These are phyloP conservation scores for Tremellales sp. DNA, from an alignment of 1,284 basidiomycete genomes.

Conservation along the genomic window DNA sequence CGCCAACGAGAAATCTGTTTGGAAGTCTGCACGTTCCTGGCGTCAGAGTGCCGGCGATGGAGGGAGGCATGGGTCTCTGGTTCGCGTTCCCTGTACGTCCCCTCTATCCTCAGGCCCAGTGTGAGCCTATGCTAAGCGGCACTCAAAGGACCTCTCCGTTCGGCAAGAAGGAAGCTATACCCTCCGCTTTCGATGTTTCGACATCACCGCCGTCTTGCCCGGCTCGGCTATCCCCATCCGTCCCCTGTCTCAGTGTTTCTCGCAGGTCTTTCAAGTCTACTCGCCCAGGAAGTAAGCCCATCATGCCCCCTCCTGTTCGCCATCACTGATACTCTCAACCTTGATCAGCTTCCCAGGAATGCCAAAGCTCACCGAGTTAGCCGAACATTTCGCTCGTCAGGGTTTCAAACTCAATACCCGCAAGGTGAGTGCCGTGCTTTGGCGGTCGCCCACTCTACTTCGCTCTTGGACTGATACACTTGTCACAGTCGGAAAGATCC, in stretches of 20 bases:
- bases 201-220: constrained; percentile 25
- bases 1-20: constrained; percentile 27
- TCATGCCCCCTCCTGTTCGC: not conserved
- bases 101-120: not conserved
- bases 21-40: constrained; percentile 39
- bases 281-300: constrained; percentile 39
- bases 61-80: constrained; percentile 39
- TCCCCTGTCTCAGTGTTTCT: constrained; percentile 24
- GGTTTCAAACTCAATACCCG: constrained; percentile 46
- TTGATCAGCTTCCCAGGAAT: constrained; percentile 38
- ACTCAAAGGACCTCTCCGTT: constrained; percentile 36
- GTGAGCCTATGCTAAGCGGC: not conserved
- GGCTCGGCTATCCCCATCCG: constrained; percentile 11
- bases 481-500: too few species aligned
- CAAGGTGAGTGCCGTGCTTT: constrained; percentile 41
- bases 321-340: not conserved
- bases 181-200: constrained; percentile 36
- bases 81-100: constrained; percentile 43
- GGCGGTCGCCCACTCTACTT: too few species aligned
- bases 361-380: constrained; percentile 37
- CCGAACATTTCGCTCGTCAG: constrained; percentile 42
- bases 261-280: constrained; percentile 36
- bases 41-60: constrained; percentile 30
- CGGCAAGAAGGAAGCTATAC: constrained; percentile 41
- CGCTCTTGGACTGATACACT: too few species aligned